A percentile compares a stretch with the other conserved stretches of the same genome.
Conservation (phyloP, 371 early-diverging fungal species). For the Mortierella sp. region DNA sequence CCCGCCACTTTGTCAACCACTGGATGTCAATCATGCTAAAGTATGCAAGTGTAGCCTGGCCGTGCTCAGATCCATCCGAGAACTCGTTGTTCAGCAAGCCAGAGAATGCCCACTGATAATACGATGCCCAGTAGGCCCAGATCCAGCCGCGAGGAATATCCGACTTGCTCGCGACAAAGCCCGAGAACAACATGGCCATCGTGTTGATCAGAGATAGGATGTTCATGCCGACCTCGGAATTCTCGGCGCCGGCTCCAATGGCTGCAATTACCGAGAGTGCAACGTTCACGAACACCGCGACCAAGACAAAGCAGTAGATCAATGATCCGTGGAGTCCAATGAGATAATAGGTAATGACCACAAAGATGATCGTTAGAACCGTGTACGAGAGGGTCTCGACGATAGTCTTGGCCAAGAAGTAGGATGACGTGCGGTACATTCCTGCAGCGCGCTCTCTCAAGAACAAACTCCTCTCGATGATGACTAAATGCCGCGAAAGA, state of each 20-base stretch:
- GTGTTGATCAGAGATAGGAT: constrained; percentile 45
- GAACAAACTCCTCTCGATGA: constrained; percentile 49
- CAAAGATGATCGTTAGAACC: constrained; percentile 37
- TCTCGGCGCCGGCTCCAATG: constrained; percentile 49
- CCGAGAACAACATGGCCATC: constrained; percentile 55
- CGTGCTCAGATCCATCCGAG: constrained; percentile 26
- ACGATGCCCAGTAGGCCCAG: constrained; percentile 53
- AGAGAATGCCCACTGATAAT: constrained; percentile 49
- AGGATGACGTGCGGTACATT: constrained; percentile 49
- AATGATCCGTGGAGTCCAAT: constrained; percentile 42
- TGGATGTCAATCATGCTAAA: constrained; percentile 35
- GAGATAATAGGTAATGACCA: constrained; percentile 46
- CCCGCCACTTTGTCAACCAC: constrained; percentile 49
- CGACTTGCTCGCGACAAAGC: constrained; percentile 37
- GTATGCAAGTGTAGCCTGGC: constrained; percentile 28
- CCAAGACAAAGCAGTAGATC: constrained; percentile 42
- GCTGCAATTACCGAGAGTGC: constrained; percentile 49
- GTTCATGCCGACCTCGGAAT: constrained; percentile 49
- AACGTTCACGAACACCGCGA: constrained; percentile 50
- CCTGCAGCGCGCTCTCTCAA: constrained; percentile 49
- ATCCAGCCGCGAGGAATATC: constrained; percentile 52
- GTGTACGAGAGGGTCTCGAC: constrained; percentile 52
- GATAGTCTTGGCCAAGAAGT: constrained; percentile 51
- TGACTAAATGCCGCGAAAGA: too few species aligned
- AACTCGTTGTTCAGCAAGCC: constrained; percentile 47